Percentiles rank a stretch among this genome's conserved stretches.
These are phyloP conservation scores for Podaxis sp. DNA, from an alignment of 768 basidiomycete genomes.

Conservation along the genomic window DNA sequence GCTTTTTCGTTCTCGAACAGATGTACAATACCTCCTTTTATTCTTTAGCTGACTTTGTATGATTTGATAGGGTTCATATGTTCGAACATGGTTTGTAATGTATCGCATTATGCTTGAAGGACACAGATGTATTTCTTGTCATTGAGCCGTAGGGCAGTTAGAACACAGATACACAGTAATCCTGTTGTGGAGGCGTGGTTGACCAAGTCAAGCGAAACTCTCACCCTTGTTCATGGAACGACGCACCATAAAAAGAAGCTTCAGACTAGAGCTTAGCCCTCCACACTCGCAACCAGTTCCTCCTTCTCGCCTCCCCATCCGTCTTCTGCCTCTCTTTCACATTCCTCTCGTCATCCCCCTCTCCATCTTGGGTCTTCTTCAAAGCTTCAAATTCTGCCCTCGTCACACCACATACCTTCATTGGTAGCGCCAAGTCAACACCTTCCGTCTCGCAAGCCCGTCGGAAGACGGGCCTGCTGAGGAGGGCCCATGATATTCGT, in stretches of 20 bases:
- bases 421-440: constrained; percentile 33
- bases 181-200: no score
- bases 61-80: not conserved
- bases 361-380: constrained; percentile 17
- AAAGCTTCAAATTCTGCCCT: constrained; percentile 16
- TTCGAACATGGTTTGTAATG: not conserved
- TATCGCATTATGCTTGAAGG: not conserved
- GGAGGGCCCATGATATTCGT: constrained; percentile 44
- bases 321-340: constrained; percentile 1
- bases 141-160: not conserved
- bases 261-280: constrained; percentile 13
- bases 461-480: constrained; percentile 34
- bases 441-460: constrained; percentile 41
- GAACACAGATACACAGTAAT: no score
- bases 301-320: not conserved
- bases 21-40: not conserved
- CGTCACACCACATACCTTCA: constrained; percentile 24
- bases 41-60: not conserved
- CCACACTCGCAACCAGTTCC: constrained; percentile 11
- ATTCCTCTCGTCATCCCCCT: constrained; percentile 13
- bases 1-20: not conserved
- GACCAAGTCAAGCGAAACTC: no score
- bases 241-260: not conserved
- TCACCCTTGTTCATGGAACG: not conserved
- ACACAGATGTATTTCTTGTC: not conserved